phyloP scores from a whole-genome alignment of 495 filamentous ascomycete genomes.

The Neurospora sp. region DNA sequence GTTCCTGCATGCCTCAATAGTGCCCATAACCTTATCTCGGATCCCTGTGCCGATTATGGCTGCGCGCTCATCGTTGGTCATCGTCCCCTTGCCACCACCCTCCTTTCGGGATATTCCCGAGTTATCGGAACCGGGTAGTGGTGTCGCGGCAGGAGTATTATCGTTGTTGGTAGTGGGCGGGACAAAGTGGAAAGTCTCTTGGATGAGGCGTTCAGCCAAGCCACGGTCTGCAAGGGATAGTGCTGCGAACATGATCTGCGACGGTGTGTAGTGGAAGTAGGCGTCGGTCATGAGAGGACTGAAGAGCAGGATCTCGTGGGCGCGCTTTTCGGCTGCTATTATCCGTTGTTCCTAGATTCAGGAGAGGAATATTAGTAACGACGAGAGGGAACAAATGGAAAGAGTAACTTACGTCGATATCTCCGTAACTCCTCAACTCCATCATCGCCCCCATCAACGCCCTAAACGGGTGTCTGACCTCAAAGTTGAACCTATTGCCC shows the following conservation, averaged over 20 bases:
- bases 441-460: slow-evolving; percentile 76
- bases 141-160: slow-evolving; percentile 7
- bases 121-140: neutral
- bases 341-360: slow-evolving; percentile 38
- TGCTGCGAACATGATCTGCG: slow-evolving; percentile 82
- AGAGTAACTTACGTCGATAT: slow-evolving; percentile 21
- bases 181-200: slow-evolving; percentile 49
- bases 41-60: slow-evolving; percentile 20
- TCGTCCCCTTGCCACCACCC: neutral
- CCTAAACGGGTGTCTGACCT: slow-evolving; percentile 83
- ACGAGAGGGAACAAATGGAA: neutral
- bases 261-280: slow-evolving; percentile 92
- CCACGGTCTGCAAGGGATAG: slow-evolving; percentile 64
- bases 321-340: slow-evolving; percentile 54
- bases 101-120: slow-evolving; percentile 1
- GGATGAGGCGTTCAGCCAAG: slow-evolving; percentile 61
- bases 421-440: slow-evolving; percentile 53
- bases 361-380: slow-evolving; percentile 10
- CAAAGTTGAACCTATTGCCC: slow-evolving; percentile 86
- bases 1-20: slow-evolving; percentile 39
- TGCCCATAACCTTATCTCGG: slow-evolving; percentile 35
- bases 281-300: slow-evolving; percentile 79
- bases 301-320: slow-evolving; percentile 62
- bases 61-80: slow-evolving; percentile 16
- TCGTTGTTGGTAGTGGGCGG: slow-evolving; percentile 8